Percentiles rank a stretch among this genome's conserved stretches.
phyloP scores from a whole-genome alignment of 1,284 basidiomycete genomes.

The Cryptococcus maquisensis region DNA sequence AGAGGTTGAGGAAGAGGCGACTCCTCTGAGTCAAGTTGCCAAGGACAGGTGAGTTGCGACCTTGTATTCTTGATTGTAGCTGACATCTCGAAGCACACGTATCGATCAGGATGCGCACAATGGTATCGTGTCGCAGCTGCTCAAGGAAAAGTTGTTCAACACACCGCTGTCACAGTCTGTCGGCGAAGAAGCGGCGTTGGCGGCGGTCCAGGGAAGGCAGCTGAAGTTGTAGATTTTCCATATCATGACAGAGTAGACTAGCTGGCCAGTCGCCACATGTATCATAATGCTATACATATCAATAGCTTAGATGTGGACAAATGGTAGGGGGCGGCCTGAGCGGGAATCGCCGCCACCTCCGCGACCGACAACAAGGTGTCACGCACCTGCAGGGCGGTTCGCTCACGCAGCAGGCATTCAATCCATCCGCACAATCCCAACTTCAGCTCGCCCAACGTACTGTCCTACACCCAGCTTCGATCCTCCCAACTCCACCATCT shows the following conservation, averaged over 20 bases:
- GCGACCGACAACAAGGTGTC: too few relatives aligned
- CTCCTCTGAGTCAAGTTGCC: conserved; percentile 69
- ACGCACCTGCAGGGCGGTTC: too few relatives aligned
- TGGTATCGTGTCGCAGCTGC: conserved; percentile 79
- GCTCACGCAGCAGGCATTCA: too few relatives aligned
- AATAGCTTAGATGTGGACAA: too few relatives aligned
- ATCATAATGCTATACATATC: too few relatives aligned
- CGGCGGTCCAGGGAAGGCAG: conserved; percentile 18
- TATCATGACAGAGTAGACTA: too few relatives aligned
- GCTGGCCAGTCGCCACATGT: too few relatives aligned
- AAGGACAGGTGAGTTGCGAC: conserved; percentile 65
- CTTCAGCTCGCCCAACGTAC: not conserved
- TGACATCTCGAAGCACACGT: conserved; percentile 58
- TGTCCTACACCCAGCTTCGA: not conserved
- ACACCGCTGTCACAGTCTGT: conserved; percentile 23
- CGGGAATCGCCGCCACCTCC: too few relatives aligned
- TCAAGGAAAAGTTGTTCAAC: conserved; percentile 63
- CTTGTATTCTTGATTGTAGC: not conserved
- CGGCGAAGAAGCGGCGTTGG: conserved; percentile 13
- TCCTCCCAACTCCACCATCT: not conserved
- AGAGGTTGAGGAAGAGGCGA: conserved; percentile 40
- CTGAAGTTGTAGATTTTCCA: too few relatives aligned
- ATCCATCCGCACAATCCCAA: not conserved
- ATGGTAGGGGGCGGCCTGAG: too few relatives aligned
- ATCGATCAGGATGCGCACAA: conserved; percentile 85